Base-by-base conservation (phyloP, 257 asterid species). In the Leonotis leonurus region DNA sequence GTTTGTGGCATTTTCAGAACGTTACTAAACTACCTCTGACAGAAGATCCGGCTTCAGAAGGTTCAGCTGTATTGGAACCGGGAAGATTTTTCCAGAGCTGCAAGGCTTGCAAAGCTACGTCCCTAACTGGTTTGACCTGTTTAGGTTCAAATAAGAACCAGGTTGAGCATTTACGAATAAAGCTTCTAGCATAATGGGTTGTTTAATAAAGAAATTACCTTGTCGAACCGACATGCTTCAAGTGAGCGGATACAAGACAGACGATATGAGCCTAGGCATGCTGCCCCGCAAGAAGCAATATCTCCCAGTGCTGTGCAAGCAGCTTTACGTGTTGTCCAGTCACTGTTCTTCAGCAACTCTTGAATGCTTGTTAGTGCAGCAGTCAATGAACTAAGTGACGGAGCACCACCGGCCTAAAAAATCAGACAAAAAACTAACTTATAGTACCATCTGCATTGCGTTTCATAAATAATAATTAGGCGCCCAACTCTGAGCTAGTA, bases 211-310 rank as follows among this genome's bases (percentile, higher is more conserved):
- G 36, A 62, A 55, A 70, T 30, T 54, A 89, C 97, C 99, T 92
- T 92, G 75, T 92, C 99, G 24, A 89, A 92, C 53, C 96, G 97
- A 62, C 97, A 92, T 30, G 96, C 78, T 79, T 89, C 99, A n/a
- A 92, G 93, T 73, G 81, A 70, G 43, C 84, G 78, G 62, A 85
- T 74, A 69, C 85, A 74, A 65, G 97, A 86, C 45, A 79, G 52
- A 67, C 79, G 92, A 75, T 82, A 86, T 54, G 95, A 70, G 56
- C 78, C 72, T 65, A 83, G 78, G 78, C 78, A 83, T 52, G 83
- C 76, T 65, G 88, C 93, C 57, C 89, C 85, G 60, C 77, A 77
- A 50, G 97, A 89, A 70, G 97, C 93, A 75, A 92, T 85, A 59
- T 89, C 96, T 41, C 95, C 95, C 27, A 89, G 72, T 46, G 95